Evolutionary conservation across 495 filamentous ascomycete species (phyloP).

Genomic region (Xylaria palmicola): DNA sequence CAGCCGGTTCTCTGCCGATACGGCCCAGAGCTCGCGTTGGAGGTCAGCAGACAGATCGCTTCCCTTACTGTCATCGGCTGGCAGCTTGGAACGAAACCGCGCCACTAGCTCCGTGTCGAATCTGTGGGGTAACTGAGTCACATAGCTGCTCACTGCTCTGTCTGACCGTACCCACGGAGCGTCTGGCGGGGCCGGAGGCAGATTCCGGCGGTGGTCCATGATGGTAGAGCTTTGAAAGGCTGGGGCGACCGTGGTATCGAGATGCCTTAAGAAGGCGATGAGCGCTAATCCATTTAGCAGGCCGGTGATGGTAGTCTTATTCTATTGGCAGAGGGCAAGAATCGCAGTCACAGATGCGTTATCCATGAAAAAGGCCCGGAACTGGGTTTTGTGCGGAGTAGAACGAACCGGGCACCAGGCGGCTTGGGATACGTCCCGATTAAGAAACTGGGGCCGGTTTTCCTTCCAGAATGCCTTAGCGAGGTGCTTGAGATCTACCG

Average conservation of each 20-base stretch:
- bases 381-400: slow-evolving; percentile 19
- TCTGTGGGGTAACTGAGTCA: slow-evolving; percentile 9
- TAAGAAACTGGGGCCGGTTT: slow-evolving; percentile 6
- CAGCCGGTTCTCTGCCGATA: slow-evolving; percentile 8
- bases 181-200: slow-evolving; percentile 14
- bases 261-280: slow-evolving; percentile 12
- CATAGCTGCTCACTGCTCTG: slow-evolving; percentile 18
- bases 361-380: slow-evolving; percentile 20
- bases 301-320: slow-evolving; percentile 28
- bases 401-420: slow-evolving; percentile 7
- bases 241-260: slow-evolving; percentile 11
- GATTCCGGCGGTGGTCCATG: slow-evolving; percentile 15
- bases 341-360: slow-evolving; percentile 12
- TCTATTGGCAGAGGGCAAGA: slow-evolving; percentile 18
- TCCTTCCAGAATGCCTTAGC: slow-evolving; percentile 12
- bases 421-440: slow-evolving; percentile 6
- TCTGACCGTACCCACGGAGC: slow-evolving; percentile 15
- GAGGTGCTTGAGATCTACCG: slow-evolving; percentile 1
- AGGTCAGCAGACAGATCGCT: neutral
- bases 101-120: slow-evolving; percentile 12
- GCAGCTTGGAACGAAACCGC: slow-evolving; percentile 8
- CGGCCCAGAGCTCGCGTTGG: slow-evolving; percentile 3
- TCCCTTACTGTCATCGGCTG: neutral
- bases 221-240: slow-evolving; percentile 13
- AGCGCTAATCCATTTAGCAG: slow-evolving; percentile 21